Conservation (phyloP, 2,329 filamentous ascomycete genomes). For the Cercospora sesami region DNA sequence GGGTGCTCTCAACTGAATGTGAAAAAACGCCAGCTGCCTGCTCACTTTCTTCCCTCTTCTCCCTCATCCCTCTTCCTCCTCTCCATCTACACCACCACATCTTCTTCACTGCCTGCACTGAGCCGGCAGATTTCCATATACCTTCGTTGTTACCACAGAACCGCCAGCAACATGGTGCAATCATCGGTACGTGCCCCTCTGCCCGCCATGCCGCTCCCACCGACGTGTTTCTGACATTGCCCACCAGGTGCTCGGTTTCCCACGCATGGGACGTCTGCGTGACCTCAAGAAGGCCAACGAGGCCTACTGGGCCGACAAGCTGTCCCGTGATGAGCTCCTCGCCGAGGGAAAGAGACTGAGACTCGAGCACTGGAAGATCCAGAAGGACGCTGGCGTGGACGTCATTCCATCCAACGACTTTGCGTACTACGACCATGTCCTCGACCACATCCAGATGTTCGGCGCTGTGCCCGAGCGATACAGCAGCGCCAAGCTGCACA, state of each 20-base stretch:
- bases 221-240: constrained; percentile 31
- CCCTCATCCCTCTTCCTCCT: background rate
- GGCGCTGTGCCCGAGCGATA: constrained; percentile 92
- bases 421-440: constrained; percentile 95
- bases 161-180: constrained; percentile 48
- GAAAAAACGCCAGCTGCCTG: background rate
- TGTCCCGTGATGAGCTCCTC: constrained; percentile 86
- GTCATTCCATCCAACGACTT: constrained; percentile 99
- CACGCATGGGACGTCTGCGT: constrained; percentile 96
- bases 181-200: constrained; percentile 48
- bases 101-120: background rate
- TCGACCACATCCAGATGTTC: constrained; percentile 97
- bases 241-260: constrained; percentile 80
- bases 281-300: constrained; percentile 99
- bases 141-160: background rate
- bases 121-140: background rate
- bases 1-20: constrained; percentile 3
- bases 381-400: constrained; percentile 97
- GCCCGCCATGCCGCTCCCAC: background rate
- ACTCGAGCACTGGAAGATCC: constrained; percentile 98
- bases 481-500: constrained; percentile 81
- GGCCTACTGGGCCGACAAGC: constrained; percentile 94
- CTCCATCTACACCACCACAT: background rate
- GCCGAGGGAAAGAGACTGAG: constrained; percentile 95
- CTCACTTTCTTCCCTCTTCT: background rate